Conservation (phyloP, 345 rosid species). For the Aquilaria yunnanensis region DNA sequence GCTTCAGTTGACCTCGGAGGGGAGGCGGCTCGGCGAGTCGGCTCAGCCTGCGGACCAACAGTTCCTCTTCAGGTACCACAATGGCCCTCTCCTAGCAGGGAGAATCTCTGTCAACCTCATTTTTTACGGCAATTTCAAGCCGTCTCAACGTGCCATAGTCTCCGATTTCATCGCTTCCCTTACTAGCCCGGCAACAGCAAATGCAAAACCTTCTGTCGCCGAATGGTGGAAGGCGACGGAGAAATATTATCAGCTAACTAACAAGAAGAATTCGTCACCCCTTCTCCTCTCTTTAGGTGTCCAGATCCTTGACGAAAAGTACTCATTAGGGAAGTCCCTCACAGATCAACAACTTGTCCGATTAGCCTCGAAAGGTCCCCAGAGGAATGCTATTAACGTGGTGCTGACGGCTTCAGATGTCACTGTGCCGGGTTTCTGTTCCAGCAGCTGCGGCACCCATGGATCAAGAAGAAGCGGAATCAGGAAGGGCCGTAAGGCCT, state of each 20-base stretch:
- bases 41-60: conserved; percentile 21
- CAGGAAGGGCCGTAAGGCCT: conserved; percentile 8
- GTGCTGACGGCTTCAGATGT: conserved; percentile 59
- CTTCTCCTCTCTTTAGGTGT: conserved; percentile 36
- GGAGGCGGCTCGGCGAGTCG: conserved; percentile 19
- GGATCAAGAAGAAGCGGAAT: conserved; percentile 33
- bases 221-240: conserved; percentile 71
- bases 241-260: conserved; percentile 43
- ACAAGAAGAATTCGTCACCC: conserved; percentile 11
- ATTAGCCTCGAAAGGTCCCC: conserved; percentile 57
- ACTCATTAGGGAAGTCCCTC: conserved; percentile 70
- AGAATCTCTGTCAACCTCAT: conserved; percentile 51
- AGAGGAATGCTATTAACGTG: conserved; percentile 40
- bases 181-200: neutral
- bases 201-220: conserved; percentile 52
- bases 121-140: conserved; percentile 69
- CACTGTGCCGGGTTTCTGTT: conserved; percentile 45
- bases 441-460: conserved; percentile 55
- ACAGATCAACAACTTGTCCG: conserved; percentile 32
- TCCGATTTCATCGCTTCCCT: conserved; percentile 55
- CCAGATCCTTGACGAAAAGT: conserved; percentile 48
- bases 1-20: conserved; percentile 17
- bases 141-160: conserved; percentile 50
- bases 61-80: conserved; percentile 40
- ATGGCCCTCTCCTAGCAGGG: conserved; percentile 64